A percentile compares a stretch with the other conserved stretches of the same genome.
These are phyloP conservation scores for Nelumbo lutea DNA, from an alignment of 164 flowering plant genomes.

Conservation along the genomic window DNA sequence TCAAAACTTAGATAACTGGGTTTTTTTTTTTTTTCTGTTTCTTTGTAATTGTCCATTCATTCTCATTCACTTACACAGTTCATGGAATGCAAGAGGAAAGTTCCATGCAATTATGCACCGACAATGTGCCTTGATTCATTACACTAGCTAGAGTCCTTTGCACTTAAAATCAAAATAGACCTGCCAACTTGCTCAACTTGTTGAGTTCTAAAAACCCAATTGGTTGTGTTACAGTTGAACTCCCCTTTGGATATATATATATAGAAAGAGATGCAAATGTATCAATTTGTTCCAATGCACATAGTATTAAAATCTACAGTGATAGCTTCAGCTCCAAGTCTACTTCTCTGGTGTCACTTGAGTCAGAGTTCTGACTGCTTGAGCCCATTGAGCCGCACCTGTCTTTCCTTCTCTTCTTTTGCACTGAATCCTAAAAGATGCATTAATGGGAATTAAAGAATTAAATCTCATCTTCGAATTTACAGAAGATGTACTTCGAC, in stretches of 20 bases:
- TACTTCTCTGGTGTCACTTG: conserved; percentile 51
- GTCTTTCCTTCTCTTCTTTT: conserved; percentile 33
- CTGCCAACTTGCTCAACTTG: conserved; percentile 4
- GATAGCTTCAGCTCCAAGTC: conserved; percentile 77
- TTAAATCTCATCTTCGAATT: not conserved
- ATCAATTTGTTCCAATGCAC: not conserved
- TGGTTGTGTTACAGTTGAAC: conserved; percentile 1
- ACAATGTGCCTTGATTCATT: conserved; percentile 7
- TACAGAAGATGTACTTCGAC: not conserved
- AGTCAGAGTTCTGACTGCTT: conserved; percentile 55
- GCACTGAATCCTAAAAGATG: conserved; percentile 27
- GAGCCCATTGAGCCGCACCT: conserved; percentile 42
- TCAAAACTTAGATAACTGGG: not conserved
- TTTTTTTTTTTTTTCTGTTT: not conserved
- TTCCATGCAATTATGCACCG: conserved; percentile 12
- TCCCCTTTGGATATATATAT: conserved; percentile 2
- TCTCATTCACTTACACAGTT: conserved; percentile 8
- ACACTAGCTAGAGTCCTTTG: conserved; percentile 5
- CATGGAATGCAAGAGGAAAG: conserved; percentile 2
- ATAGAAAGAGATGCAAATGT: not conserved
- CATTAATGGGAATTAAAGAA: not conserved
- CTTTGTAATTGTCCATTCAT: not conserved
- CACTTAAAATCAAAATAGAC: conserved; percentile 3
- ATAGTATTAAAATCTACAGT: conserved; percentile 16
- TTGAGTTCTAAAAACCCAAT: conserved; percentile 5